Evolutionary conservation across 306 rosid species (phyloP).

Genomic region (Medicago arabica): DNA sequence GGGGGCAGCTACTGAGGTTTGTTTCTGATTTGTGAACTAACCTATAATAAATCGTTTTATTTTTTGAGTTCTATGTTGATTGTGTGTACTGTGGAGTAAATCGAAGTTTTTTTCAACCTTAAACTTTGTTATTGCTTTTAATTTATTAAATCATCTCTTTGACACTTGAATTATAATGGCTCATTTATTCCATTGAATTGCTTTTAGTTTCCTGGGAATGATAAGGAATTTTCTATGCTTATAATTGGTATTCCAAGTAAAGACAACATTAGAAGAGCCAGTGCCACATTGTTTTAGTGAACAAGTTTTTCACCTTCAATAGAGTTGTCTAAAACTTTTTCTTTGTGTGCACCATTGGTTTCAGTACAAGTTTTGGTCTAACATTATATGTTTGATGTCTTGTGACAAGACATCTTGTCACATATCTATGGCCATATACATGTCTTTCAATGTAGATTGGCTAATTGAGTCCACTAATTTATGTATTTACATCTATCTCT

Average conservation of each 20-base stretch:
- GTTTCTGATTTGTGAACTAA: slow-evolving; percentile 39
- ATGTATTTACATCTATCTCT: slow-evolving; percentile 6
- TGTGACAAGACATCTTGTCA: too few relatives aligned
- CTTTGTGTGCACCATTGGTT: background rate
- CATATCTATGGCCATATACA: too few relatives aligned
- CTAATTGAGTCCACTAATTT: slow-evolving; percentile 19
- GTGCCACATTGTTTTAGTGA: too few relatives aligned
- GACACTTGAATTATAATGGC: too few relatives aligned
- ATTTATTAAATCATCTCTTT: background rate
- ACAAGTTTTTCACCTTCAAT: too few relatives aligned
- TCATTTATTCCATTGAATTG: too few relatives aligned
- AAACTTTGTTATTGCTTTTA: background rate
- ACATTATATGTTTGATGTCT: slow-evolving; percentile 4
- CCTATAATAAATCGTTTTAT: too few relatives aligned
- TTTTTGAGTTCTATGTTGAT: background rate
- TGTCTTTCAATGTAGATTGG: background rate
- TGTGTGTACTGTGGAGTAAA: background rate
- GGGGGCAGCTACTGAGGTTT: slow-evolving; percentile 93
- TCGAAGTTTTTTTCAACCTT: background rate
- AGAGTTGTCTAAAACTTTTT: background rate
- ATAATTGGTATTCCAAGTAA: too few relatives aligned
- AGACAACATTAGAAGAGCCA: too few relatives aligned
- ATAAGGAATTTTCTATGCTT: too few relatives aligned
- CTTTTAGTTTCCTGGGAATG: too few relatives aligned
- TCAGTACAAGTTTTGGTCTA: background rate